Conservation (phyloP, 805 yeast species). For the Middelhovenomyces tepae region DNA sequence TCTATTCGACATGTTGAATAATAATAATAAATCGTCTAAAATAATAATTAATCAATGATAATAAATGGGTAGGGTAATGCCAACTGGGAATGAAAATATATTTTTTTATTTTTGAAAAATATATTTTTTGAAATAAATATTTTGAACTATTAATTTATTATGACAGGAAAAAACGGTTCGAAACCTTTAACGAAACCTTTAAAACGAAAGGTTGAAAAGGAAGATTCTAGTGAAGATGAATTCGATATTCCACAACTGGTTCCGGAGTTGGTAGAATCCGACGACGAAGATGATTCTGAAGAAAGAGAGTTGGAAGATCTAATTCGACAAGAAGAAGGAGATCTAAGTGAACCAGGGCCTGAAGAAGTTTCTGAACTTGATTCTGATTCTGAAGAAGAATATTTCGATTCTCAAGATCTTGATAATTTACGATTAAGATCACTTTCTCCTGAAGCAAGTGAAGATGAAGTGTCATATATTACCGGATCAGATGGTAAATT, state of each 20-base stretch:
- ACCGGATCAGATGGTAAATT: slow-evolving; percentile 60
- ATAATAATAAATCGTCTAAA: not conserved
- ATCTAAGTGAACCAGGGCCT: slow-evolving; percentile 11
- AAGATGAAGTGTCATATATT: slow-evolving; percentile 26
- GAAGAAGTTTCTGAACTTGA: slow-evolving; percentile 29
- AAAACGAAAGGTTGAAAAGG: not conserved
- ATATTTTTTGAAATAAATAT: not conserved
- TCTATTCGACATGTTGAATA: slow-evolving; percentile 8
- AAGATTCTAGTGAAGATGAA: slow-evolving; percentile 1
- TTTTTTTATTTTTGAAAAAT: not conserved
- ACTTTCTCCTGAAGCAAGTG: slow-evolving; percentile 26
- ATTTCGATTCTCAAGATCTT: slow-evolving; percentile 31
- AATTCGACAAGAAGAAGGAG: slow-evolving; percentile 23
- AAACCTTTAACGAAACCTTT: too few species aligned
- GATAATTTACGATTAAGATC: slow-evolving; percentile 56
- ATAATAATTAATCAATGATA: not conserved
- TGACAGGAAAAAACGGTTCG: too few species aligned
- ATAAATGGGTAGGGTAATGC: slow-evolving; percentile 1
- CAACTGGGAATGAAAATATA: slow-evolving; percentile 1
- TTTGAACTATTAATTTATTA: too few species aligned
- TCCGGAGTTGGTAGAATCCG: slow-evolving; percentile 5
- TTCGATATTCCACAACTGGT: too few species aligned
- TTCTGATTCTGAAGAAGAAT: slow-evolving; percentile 36
- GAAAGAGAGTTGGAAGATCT: slow-evolving; percentile 15
- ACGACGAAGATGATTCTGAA: slow-evolving; percentile 16